Base-by-base conservation (phyloP, 2,329 filamentous ascomycete species). In the Venturia effusa region DNA sequence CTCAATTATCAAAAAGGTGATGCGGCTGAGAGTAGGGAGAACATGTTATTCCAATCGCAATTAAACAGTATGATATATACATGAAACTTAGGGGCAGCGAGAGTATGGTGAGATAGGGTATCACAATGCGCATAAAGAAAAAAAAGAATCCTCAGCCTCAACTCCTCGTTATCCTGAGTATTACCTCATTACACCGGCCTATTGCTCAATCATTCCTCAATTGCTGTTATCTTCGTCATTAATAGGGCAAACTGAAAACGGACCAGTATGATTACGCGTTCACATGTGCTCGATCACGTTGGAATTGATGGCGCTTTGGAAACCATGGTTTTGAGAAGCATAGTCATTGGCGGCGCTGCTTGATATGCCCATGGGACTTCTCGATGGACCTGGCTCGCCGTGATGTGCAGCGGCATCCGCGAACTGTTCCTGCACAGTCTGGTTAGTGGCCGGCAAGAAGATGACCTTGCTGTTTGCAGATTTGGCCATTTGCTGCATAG, bases 401-500 rank as follows among this genome's bases (percentile, higher is more conserved):
- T 40, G 24, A 17, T 37, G 32, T n/a, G 64, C 39, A 19, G 59
- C 59, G 24, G 80, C 80, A 45, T 77, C 71, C 2, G 78, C 76
- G 62, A 85, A 72, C 66, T 82, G 77, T 64, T 76, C 74, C 68
- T 80, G 79, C 71, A 87, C 83, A 19, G 83, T 85, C 77, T 89
- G 84, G 74, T 83, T 84, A 55, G 66, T 68, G 10, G 81, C 85
- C 1, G 88, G 89, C 69, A 94, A 73, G 82, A 94, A 93, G 70
- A 93, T 92, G 71, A 94, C 88, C 79, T 95, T 95, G 76, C 82
- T 84, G 77, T 92, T 95, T 59, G 92, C 90, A 0, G 85, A 85
- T 84, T 97, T 97, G 70, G 94, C 94, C 93, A 99, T 99, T 51
- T 90, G 85, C 76, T 97, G 94, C 93, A 97, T 97, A 4, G 94